Base-by-base conservation (phyloP, 2,329 filamentous ascomycete genomes). In the Parasarocladium wereldwijsianum region DNA sequence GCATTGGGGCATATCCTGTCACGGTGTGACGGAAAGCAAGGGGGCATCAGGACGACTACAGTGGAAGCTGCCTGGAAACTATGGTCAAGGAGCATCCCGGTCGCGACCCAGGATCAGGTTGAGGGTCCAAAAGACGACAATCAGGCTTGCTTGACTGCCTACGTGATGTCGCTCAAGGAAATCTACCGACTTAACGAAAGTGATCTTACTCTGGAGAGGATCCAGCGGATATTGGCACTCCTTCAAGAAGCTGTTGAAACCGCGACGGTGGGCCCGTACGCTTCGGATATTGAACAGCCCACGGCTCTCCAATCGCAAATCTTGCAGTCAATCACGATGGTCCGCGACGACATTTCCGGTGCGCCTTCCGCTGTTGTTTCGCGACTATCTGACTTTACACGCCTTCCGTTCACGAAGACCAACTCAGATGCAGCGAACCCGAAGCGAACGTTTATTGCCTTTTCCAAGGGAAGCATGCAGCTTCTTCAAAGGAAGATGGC, bases 91-190 rank as follows among this genome's bases (percentile, higher is more conserved):
- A 68, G 70, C 2, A 61, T 79, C n/a, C 75, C 76, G 0, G 60
- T 79, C 12, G 74, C 76, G 0, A 53, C 62, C 3, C 52, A 59
- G 2, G 54, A 54, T 18, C 41, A 38, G 9, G 35, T 30, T 8
- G 40, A 37, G 8, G 35, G 35, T 17, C 62, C 62, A 29, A 51
- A 59, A 1, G 55, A 55, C 3, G 68, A 80, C 36, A 92, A 90
- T 40, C 83, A 93, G 46, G 76, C 76, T 33, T 85, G 82, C 8
- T 67, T 87, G n/a, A 58, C 82, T 17, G 80, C 85, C n/a, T 94
- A 93, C 54, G 69, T 90, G 1, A 66, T 75, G 14, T 67, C 79
- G 2, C 68, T 90, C 23, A 62, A 73, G 33, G 76, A 90, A 41
- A 64, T 96, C 1, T 93, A 93, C 44, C 68, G 72, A 1, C 65